Percentiles rank a stretch among this genome's conserved stretches.
Evolutionary conservation across 176 grass and related monocot genomes (phyloP).

Genomic region (Musa acuminata): DNA sequence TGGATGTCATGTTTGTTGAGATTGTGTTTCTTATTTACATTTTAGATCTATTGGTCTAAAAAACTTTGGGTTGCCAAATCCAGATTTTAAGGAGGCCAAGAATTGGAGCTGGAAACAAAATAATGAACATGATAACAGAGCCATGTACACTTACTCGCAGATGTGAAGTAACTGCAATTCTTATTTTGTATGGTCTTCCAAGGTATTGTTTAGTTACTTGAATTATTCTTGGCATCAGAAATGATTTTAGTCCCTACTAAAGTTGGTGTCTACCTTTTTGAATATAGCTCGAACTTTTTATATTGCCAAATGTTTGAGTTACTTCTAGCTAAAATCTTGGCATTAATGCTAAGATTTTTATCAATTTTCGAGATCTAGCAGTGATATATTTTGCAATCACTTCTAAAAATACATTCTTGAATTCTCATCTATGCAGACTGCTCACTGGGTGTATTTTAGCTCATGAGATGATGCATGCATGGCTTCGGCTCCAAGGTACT

Average conservation of each 20-base stretch:
- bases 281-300: not conserved
- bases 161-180: slow-evolving; percentile 98
- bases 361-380: not conserved
- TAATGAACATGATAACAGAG: slow-evolving; percentile 78
- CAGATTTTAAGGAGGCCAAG: slow-evolving; percentile 81
- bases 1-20: not conserved
- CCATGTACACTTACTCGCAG: slow-evolving; percentile 69
- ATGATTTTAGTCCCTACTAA: slow-evolving; percentile 3
- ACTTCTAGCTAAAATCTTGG: not conserved
- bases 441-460: slow-evolving; percentile 92
- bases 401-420: not conserved
- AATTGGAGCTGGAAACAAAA: slow-evolving; percentile 66
- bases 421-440: slow-evolving; percentile 51
- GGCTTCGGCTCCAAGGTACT: slow-evolving; percentile 90
- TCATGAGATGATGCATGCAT: slow-evolving; percentile 98
- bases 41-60: slow-evolving; percentile 1
- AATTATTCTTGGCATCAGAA: slow-evolving; percentile 14
- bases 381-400: not conserved
- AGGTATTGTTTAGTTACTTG: slow-evolving; percentile 44
- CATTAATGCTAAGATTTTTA: slow-evolving; percentile 1
- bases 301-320: not conserved
- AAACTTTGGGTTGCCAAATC: not conserved
- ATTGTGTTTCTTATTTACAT: not conserved
- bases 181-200: slow-evolving; percentile 92
- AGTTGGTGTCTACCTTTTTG: not conserved